Evolutionary conservation across 2,329 filamentous ascomycete genomes (phyloP).

Genomic region (Thielaviopsis ethacetica): DNA sequence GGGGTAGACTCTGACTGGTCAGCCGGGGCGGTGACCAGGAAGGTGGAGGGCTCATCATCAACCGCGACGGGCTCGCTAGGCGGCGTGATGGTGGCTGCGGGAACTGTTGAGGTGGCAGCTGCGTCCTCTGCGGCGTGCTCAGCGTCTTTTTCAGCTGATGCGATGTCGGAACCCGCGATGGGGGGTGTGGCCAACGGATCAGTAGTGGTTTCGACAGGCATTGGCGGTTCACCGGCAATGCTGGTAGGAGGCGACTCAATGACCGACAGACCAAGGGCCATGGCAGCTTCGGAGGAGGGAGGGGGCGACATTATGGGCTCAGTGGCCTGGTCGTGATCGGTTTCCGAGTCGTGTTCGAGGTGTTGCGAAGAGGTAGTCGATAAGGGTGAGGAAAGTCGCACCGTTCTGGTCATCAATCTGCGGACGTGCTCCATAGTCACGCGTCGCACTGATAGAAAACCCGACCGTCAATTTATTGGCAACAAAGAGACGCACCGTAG

Average conservation of each 20-base stretch:
- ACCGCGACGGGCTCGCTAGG: constrained; percentile 8
- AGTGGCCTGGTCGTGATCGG: not conserved
- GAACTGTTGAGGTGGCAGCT: not conserved
- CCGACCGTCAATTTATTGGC: no score
- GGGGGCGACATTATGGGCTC: not conserved
- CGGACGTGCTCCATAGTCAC: constrained; percentile 7
- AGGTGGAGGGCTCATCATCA: constrained; percentile 6
- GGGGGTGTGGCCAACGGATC: not conserved
- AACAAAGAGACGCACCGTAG: no score
- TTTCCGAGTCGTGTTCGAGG: no score
- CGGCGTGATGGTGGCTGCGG: constrained; percentile 5
- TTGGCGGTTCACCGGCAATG: constrained; percentile 2
- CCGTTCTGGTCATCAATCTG: constrained; percentile 2
- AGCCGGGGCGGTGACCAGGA: constrained; percentile 33
- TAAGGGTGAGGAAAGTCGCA: constrained; percentile 1
- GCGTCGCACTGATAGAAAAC: not conserved
- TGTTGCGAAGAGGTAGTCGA: not conserved
- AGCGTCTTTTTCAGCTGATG: no score
- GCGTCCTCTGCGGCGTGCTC: not conserved
- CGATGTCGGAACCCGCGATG: not conserved
- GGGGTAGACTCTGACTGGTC: not conserved
- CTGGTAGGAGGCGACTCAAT: constrained; percentile 10
- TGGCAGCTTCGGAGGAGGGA: not conserved
- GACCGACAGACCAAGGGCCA: not conserved
- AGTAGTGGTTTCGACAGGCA: not conserved